Base-by-base conservation (phyloP, 495 filamentous ascomycete genomes). In the Staphylotrichum tortipilum region DNA sequence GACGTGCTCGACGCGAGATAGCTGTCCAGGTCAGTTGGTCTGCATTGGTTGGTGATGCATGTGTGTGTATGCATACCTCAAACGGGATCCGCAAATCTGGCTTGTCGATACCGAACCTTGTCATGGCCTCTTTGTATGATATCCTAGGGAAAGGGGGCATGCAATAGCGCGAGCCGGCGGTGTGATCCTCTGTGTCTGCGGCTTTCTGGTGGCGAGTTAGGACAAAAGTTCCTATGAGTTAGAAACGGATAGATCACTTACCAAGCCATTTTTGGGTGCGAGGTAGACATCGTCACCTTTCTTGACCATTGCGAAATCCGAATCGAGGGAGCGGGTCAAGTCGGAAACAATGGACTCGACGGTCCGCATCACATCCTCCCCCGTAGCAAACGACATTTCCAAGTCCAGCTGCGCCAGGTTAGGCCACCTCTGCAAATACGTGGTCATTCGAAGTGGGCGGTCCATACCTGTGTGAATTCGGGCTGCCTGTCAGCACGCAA, bases 401-500 rank as follows among this genome's bases (percentile, higher is more conserved):
- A 98, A 50, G 76, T 98, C 92, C 31, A 97, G 78, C 85, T 90
- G 55, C 9, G 21, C 8, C 18, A 10, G 7, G 15, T 65, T 28
- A 65, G 60, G 22, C n/a, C 23, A 22, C 14, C 12, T 35, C 15
- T 15, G 12, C 7, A 29, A 33, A n/a, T n/a, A n/a, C n/a, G n/a
- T n/a, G n/a, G n/a, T n/a, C n/a, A n/a, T n/a, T n/a, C n/a, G n/a
- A n/a, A n/a, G n/a, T n/a, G n/a, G n/a, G n/a, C n/a, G n/a, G n/a
- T n/a, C 38, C 54, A 55, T 72, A 86, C 85, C 75, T 98, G 92
- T 9, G 92, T 95, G 60, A 98, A 98, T 60, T 98, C 92, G 4
- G 92, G 92, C 62, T 98, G 92, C 51, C 92, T 75, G 64, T 97
- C 94, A 0, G 94, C 90, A 19, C 92, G 74, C 36, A 91, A 70